Base-by-base conservation (phyloP, 306 rosid genomes). In the Sindora glabra region DNA sequence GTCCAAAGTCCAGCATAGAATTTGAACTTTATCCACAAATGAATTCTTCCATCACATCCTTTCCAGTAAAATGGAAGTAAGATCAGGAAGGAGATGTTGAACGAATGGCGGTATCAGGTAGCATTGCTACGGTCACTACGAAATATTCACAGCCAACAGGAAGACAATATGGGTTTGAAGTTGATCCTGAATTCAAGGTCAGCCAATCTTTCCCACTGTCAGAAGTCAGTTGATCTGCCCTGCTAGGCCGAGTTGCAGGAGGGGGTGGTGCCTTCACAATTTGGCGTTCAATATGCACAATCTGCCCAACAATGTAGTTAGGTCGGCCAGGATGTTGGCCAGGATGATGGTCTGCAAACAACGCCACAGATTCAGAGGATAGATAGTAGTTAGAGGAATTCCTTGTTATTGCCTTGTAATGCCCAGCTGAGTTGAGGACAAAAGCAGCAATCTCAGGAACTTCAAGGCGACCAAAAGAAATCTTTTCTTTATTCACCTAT, bases 91-190 rank as follows among this genome's bases (percentile, higher is more conserved):
- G 70, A 67, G 95, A 62, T 40, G 95, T 60, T 64, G 95, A 82
- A 86, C 82, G 94, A 94, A 94, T 84, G 54, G 84, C 64, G 73
- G 83, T 78, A 73, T 79, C 99, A 17, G 99, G 99, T 80, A 94
- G 82, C 95, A 94, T 86, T 44, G 99, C 99, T 80, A 89, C 79
- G 46, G 99, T 94, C 76, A 89, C 99, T 62, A 94, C 67, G 56
- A 84, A 94, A 77, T 79, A 94, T 89, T 94, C 99, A 82, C 95
- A 84, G 59, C 99, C 99, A 67, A 81, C 70, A n/a, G 97, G 94
- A 77, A 89, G 91, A 86, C 89, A 83, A 33, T 78, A 89, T 16
- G 97, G 94, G 73, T 89, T 89, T 53, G 56, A 52, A 68, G 86
- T 68, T 79, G 89, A 86, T 56, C 97, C 97, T 84, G 95, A 84